phyloP scores from a whole-genome alignment of 208 protist genomes.

The Entamoeba invadens region DNA sequence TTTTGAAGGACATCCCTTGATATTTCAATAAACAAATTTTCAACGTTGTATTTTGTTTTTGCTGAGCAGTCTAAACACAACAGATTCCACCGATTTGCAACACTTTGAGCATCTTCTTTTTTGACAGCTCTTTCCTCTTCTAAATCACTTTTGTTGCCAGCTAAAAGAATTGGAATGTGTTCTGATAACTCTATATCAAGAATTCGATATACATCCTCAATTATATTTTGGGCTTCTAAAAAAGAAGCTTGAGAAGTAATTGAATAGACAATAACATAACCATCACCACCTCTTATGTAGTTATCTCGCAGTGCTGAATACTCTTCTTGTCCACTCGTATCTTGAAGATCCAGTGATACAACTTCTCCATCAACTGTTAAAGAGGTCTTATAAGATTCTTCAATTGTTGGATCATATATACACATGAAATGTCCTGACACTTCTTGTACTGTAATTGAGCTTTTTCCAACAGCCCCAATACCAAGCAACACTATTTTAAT shows the following conservation, averaged over 20 bases:
- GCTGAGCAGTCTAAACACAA: conserved; percentile 43
- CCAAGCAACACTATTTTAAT: not conserved
- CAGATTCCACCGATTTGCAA: conserved; percentile 27
- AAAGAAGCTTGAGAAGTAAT: conserved; percentile 42
- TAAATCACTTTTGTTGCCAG: conserved; percentile 48
- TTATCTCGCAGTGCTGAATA: conserved; percentile 26
- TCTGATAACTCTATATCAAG: conserved; percentile 25
- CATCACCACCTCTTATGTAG: not conserved
- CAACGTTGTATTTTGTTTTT: conserved; percentile 45
- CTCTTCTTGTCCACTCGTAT: conserved; percentile 56
- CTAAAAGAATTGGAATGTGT: conserved; percentile 43
- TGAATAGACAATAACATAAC: not conserved
- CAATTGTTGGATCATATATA: conserved; percentile 55
- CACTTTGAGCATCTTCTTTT: conserved; percentile 22
- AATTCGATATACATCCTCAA: conserved; percentile 54
- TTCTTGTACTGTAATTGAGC: not conserved
- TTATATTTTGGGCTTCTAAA: conserved; percentile 47
- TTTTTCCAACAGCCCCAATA: conserved; percentile 5
- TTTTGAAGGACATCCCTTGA: too few relatives aligned
- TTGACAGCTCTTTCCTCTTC: conserved; percentile 33
- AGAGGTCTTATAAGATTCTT: conserved; percentile 52
- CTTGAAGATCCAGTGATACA: conserved; percentile 52
- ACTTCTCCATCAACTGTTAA: conserved; percentile 45
- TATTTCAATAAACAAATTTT: conserved; percentile 48
- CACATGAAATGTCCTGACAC: conserved; percentile 18